These are phyloP conservation scores for Vigna trinervia DNA, from an alignment of 306 rosid genomes.

Conservation along the genomic window DNA sequence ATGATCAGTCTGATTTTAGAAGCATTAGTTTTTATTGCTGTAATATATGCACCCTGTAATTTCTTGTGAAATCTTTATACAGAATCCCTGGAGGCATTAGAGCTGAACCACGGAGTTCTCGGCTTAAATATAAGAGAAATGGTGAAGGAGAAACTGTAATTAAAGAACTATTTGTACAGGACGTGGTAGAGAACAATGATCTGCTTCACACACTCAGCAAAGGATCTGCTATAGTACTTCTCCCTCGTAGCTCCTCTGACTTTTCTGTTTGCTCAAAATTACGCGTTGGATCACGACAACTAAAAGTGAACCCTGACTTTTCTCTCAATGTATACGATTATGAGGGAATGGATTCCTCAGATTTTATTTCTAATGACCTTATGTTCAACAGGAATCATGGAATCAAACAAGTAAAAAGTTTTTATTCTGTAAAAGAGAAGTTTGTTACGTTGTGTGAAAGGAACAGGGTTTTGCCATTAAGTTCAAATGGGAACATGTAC, in stretches of 20 bases:
- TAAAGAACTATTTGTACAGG: conserved; percentile 86
- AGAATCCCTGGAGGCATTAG: conserved; percentile 65
- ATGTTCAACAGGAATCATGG: conserved; percentile 58
- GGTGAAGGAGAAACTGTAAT: conserved; percentile 92
- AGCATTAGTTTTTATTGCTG: no score
- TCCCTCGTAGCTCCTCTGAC: conserved; percentile 83
- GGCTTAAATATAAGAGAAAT: conserved; percentile 88
- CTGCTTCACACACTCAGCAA: conserved; percentile 82
- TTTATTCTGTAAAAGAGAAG: conserved; percentile 62
- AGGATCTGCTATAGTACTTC: conserved; percentile 79
- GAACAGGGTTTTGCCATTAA: conserved; percentile 53
- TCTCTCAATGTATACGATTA: conserved; percentile 55
- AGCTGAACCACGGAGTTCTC: conserved; percentile 88
- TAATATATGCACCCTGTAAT: conserved; percentile 26
- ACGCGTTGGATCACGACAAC: conserved; percentile 70
- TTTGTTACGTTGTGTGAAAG: conserved; percentile 59
- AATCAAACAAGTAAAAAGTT: conserved; percentile 57
- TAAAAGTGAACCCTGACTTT: conserved; percentile 2
- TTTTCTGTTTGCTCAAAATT: conserved; percentile 83
- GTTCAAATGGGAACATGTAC: conserved; percentile 45
- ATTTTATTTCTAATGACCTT: conserved; percentile 72
- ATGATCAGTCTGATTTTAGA: no score
- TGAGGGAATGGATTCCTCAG: conserved; percentile 61
- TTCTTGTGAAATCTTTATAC: conserved; percentile 48
- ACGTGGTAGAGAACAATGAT: conserved; percentile 72